phyloP scores from a whole-genome alignment of 768 basidiomycete species.

The Clitopilus hobsonii region DNA sequence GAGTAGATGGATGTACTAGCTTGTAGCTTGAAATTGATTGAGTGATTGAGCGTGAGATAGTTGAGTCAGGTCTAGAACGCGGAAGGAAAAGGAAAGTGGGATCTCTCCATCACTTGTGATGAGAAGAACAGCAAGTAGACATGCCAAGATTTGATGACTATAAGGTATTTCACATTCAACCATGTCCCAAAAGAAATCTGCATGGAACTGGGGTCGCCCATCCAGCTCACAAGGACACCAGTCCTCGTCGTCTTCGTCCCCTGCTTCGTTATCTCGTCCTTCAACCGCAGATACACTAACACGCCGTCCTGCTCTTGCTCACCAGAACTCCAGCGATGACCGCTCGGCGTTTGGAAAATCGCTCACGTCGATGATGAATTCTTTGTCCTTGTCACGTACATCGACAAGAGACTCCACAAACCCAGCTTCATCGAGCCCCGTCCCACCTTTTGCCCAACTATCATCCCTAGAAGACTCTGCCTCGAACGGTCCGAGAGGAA shows the following conservation, averaged over 20 bases:
- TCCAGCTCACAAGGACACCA: not conserved
- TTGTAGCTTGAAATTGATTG: too few species aligned
- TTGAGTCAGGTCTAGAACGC: too few species aligned
- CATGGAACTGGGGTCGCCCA: not conserved
- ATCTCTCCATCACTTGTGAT: too few species aligned
- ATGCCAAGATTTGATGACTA: not conserved
- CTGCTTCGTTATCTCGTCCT: not conserved
- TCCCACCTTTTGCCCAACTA: not conserved
- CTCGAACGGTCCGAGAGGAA: constrained; percentile 44
- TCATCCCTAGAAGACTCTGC: not conserved
- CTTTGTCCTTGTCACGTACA: constrained; percentile 57
- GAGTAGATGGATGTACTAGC: too few species aligned
- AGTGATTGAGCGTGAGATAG: too few species aligned
- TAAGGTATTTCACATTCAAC: not conserved
- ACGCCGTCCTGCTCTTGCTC: constrained; percentile 16
- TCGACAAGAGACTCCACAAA: constrained; percentile 34
- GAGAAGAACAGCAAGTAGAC: too few species aligned
- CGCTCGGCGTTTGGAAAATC: constrained; percentile 53
- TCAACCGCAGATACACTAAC: constrained; percentile 27
- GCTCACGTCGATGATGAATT: constrained; percentile 67
- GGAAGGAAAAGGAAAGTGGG: too few species aligned
- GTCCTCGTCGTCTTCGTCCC: not conserved
- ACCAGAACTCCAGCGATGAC: constrained; percentile 18
- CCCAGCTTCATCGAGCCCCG: not conserved
- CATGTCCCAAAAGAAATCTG: not conserved